phyloP scores from a whole-genome alignment of 2,329 filamentous ascomycete species.

The Parastagonospora nodorum region DNA sequence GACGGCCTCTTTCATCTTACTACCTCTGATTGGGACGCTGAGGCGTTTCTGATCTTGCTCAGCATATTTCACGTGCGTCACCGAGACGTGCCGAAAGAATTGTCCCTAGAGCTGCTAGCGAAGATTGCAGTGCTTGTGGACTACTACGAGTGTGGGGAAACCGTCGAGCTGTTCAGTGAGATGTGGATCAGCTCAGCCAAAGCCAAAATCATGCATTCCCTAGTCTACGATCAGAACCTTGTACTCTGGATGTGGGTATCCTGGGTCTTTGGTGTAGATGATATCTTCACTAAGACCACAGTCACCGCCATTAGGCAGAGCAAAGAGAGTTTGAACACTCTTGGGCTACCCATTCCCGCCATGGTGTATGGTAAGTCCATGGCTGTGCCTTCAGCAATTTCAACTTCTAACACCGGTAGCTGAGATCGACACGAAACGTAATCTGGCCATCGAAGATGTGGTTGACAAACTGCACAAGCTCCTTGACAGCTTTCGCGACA shows the following conservation, averaged over 20 bases:
- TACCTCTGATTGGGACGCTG: slow-evolving; percentile 36
- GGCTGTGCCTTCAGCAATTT: too few species aligned
- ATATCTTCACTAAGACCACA: too few species aligned
- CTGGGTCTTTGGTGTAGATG: slow-evolving; percentile 18
- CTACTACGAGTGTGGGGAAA: slow-evolving; percentile 51
- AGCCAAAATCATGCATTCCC: slow-evolving; percentile 3
- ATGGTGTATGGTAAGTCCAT: too few species aligned
- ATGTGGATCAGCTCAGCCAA: slow-evolving; percentile 46
- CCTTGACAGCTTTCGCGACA: too few species aligned
- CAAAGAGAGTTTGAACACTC: too few species aligned
- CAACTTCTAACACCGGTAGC: too few species aligned
- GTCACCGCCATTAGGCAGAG: too few species aligned
- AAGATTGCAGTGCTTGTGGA: slow-evolving; percentile 53
- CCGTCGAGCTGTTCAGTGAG: slow-evolving; percentile 49
- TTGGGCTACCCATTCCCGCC: too few species aligned
- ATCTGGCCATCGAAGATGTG: too few species aligned
- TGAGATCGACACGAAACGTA: too few species aligned
- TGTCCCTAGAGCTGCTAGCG: slow-evolving; percentile 51
- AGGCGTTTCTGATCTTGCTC: slow-evolving; percentile 50
- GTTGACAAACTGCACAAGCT: too few species aligned
- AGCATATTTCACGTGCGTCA: slow-evolving; percentile 54
- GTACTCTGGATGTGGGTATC: slow-evolving; percentile 30
- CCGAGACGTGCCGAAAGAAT: slow-evolving; percentile 45
- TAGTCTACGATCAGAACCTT: slow-evolving; percentile 16
- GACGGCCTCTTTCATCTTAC: slow-evolving; percentile 14